These are phyloP conservation scores for Trametes cinnabarina DNA, from an alignment of 768 basidiomycete genomes.

Conservation along the genomic window DNA sequence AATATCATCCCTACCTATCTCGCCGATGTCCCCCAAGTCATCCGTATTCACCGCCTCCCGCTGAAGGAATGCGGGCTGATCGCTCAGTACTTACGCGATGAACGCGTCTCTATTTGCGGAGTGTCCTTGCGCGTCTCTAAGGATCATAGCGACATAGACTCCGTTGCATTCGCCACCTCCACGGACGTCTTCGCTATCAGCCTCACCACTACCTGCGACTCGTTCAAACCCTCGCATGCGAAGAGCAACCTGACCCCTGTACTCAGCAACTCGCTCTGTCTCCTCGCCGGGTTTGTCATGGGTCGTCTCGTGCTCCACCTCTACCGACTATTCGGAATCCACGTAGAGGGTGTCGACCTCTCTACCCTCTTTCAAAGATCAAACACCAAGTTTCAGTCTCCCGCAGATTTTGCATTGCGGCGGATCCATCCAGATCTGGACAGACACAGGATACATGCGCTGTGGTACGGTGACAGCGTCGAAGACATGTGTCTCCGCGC, in stretches of 20 bases:
- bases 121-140: slow-evolving; percentile 14
- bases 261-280: not conserved
- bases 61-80: not conserved
- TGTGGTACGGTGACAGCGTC: slow-evolving; percentile 33
- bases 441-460: slow-evolving; percentile 19
- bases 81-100: not conserved
- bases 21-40: not conserved
- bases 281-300: slow-evolving; percentile 35
- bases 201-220: not conserved
- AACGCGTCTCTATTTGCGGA: slow-evolving; percentile 7
- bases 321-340: slow-evolving; percentile 26
- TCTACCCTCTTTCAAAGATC: slow-evolving; percentile 29
- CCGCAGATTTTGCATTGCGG: slow-evolving; percentile 28
- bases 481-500: slow-evolving; percentile 37
- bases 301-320: slow-evolving; percentile 35
- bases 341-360: slow-evolving; percentile 39
- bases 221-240: not conserved
- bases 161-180: slow-evolving; percentile 12
- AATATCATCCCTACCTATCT: not conserved
- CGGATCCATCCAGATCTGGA: slow-evolving; percentile 17
- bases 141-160: slow-evolving; percentile 2
- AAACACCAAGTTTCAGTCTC: slow-evolving; percentile 23
- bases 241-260: not conserved
- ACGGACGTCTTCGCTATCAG: slow-evolving; percentile 8
- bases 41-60: not conserved